Evolutionary conservation across 352 stramenopile species (phyloP), one percentile per base, ranked within the genome.

Genomic region (Globisporangium solare): DNA sequence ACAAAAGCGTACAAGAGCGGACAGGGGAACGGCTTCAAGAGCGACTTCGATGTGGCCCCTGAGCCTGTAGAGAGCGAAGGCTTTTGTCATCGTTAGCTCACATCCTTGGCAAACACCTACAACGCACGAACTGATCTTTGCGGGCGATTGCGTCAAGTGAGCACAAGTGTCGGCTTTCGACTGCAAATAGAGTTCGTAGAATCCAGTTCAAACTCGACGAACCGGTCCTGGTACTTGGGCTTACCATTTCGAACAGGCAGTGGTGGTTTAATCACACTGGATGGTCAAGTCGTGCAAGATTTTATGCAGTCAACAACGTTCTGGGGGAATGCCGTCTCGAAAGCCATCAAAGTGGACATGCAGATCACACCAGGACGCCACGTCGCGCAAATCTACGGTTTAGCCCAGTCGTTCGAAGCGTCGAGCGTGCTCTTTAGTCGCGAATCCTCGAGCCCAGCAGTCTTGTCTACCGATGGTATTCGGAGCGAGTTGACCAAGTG

Each of bases 151-250:
- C 64, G 54, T 20, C 62, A 82, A 59, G 56, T 82, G 17, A 62
- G 56, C 21, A 68, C 55, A 3, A 75, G 77, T 37, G 65, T 83
- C 11, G 66, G 56, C 0, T 83, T 86, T 62, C 53, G 71, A 1
- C 22, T 86, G 7, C 63, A 76, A 37, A 73, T 86, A 21, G 70
- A 83, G n/a, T 67, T 86, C 35, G 55, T 79, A 18, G 75, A 86
- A 43, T 62, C 68, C 15, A 74, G 61, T 49, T 39, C 63, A 3
- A 61, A 63, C 11, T 45, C 50, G 42, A 74, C 71, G 22, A 64
- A 42, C 31, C 85, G 76, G 76, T 79, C 68, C 40, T 87, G 74
- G 74, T 82, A 72, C 27, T 56, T 87, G 2, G 76, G 76, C 6
- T 54, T 87, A 10, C 76, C 76, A 14, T 81, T 85, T 48, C 76